phyloP scores from a whole-genome alignment of 495 filamentous ascomycete genomes.

The Xylona heveae region DNA sequence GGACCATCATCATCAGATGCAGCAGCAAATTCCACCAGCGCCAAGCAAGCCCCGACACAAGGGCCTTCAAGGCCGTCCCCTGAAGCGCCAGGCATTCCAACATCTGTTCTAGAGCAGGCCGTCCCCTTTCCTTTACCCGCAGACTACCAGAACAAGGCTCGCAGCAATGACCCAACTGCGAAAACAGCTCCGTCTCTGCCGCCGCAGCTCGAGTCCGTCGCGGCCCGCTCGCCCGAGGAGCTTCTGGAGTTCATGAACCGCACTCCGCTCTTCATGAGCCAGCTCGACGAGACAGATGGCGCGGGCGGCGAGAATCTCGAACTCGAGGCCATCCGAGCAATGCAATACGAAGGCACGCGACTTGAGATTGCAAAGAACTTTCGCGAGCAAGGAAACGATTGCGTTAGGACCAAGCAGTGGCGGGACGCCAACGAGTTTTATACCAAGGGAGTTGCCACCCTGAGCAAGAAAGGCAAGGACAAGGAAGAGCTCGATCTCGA shows the following conservation, averaged over 20 bases:
- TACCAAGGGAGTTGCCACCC: conserved; percentile 50
- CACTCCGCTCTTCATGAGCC: conserved; percentile 87
- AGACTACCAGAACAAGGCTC: too few species aligned
- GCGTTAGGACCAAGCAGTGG: conserved; percentile 51
- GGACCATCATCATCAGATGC: too few species aligned
- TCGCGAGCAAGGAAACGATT: conserved; percentile 79
- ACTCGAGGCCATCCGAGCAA: conserved; percentile 67
- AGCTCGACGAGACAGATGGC: conserved; percentile 45
- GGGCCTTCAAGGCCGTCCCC: too few species aligned
- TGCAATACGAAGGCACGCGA: conserved; percentile 81
- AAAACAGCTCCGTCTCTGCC: conserved; percentile 20
- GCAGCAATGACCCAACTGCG: too few species aligned
- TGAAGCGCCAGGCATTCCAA: too few species aligned
- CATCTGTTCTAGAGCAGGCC: too few species aligned
- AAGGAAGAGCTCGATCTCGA: conserved; percentile 23
- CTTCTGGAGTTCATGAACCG: conserved; percentile 54
- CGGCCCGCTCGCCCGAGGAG: conserved; percentile 45
- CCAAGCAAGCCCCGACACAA: too few species aligned
- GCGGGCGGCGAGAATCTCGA: conserved; percentile 39
- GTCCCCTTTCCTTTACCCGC: too few species aligned
- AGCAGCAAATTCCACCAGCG: too few species aligned
- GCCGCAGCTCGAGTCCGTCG: conserved; percentile 33
- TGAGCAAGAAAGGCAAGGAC: conserved; percentile 28
- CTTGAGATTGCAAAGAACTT: conserved; percentile 59
- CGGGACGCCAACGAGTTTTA: conserved; percentile 82